Evolutionary conservation across 345 rosid genomes (phyloP), one percentile per base, ranked within the genome.

Genomic region (Linum trigynum): DNA sequence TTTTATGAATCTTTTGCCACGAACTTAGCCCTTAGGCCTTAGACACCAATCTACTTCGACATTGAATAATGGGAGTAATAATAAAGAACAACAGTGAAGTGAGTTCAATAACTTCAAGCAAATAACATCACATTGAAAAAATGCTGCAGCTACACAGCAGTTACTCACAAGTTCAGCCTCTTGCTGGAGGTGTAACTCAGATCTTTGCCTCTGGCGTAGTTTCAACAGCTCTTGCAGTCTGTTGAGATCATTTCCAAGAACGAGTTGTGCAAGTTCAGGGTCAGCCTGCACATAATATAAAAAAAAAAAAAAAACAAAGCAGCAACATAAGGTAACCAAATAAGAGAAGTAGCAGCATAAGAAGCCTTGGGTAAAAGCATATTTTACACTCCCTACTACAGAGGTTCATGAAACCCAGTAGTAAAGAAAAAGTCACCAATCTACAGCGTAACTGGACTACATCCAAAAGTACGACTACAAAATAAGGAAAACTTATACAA

Each of bases 231-330:
- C 88, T 73, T 90, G 99, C 67, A 94, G 74, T 78, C 61, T 88
- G 68, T 84, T 82, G 55, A 94, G 88, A 81, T 94, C 92, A 62
- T 86, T 90, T 56, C 99, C 99, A 71, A 84, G 71, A 65, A 94
- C 38, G 39, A 74, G 88, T 85, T 84, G 96, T 17, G 97, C 97
- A 66, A 94, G 84, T 80, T 94, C 96, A 43, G 99, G 99, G 71
- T 94, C 96, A 42, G 69, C 64, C 95, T 90, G 81, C 57, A 70
- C 64, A 40, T 61, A 48, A 15, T 48, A 9, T 48, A 2, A 15
- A 48, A 15, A 3, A 48, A 3, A 48, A 6, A 6, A 1, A 48
- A 48, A 10, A 48, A 48, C 14, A 48, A 58, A 17, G 65, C 65
- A 58, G 23, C 51, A 11, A 6, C 16, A 9, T 23, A 15, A 63